Percentiles rank a stretch among this genome's conserved stretches.
Evolutionary conservation across 2,329 filamentous ascomycete genomes (phyloP).

Genomic region (Blumeriella jaapii): DNA sequence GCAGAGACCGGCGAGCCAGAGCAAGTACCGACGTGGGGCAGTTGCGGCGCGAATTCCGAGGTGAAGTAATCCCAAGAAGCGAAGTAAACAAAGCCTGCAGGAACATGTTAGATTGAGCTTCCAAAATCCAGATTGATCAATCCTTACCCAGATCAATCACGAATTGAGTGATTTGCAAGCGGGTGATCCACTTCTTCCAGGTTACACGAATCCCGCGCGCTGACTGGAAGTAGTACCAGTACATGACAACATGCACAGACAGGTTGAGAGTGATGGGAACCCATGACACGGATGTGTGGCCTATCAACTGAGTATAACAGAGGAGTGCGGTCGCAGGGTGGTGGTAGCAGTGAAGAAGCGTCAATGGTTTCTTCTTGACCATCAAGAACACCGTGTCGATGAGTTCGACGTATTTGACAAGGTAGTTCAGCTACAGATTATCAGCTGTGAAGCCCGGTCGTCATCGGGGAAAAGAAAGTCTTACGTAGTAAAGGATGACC

Average conservation of each 20-base stretch:
- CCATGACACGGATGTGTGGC: constrained; percentile 89
- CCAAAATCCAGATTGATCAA: not conserved
- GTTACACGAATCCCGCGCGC: constrained; percentile 90
- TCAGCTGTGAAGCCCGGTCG: constrained; percentile 18
- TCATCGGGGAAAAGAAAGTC: constrained; percentile 31
- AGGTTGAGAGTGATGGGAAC: constrained; percentile 88
- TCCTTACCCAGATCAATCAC: constrained; percentile 79
- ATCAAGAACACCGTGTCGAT: constrained; percentile 94
- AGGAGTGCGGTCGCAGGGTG: constrained; percentile 93
- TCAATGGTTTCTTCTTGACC: constrained; percentile 98
- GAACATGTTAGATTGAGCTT: constrained; percentile 18
- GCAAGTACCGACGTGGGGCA: constrained; percentile 77
- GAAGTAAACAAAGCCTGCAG: constrained; percentile 91
- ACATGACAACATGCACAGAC: constrained; percentile 95
- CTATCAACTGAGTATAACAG: constrained; percentile 95
- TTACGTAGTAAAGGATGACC: constrained; percentile 92
- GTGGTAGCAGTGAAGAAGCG: constrained; percentile 98
- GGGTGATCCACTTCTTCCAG: constrained; percentile 99
- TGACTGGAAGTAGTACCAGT: constrained; percentile 99
- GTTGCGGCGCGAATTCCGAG: constrained; percentile 73
- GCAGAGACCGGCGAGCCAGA: constrained; percentile 96
- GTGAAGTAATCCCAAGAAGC: constrained; percentile 98
- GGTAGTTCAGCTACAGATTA: constrained; percentile 78
- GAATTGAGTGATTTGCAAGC: constrained; percentile 94
- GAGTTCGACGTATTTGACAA: constrained; percentile 94